Base-by-base conservation (phyloP, 495 filamentous ascomycete species). In the Penicillium flavigenum region DNA sequence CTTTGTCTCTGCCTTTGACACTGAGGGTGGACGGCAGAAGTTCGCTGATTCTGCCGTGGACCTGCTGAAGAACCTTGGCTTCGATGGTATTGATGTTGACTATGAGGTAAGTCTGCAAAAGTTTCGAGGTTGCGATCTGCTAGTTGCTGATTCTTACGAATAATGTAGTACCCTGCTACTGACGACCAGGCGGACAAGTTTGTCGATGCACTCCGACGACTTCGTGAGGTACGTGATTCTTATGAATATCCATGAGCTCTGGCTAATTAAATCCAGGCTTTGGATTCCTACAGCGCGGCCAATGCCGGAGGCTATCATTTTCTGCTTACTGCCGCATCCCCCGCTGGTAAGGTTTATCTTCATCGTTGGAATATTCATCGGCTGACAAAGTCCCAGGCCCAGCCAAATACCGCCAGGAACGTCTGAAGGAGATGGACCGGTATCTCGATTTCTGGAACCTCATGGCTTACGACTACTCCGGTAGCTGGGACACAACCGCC, bases 401-500 rank as follows among this genome's bases (percentile, higher is more conserved):
- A 1, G 53, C 66, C 9, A 83, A 91, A 66, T 90, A 89, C 68
- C 64, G 80, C 29, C 76, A 81, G 43, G 63, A 92, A 41, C 72
- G 82, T 22, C 67, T 93, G 4, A 41, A 62, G 0, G 77, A 72
- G 10, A 91, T 94, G 84, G 82, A 89, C 60, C 66, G 66, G 45
- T 84, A 82, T 48, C 70, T 93, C 7, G 90, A 96, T 54, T 75
- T 72, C 45, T 79, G 78, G 75, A 88, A 95, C 64, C 72, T 96
- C 19, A 92, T 93, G 88, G 86, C 85, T 12, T 90, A 91, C 59
- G 87, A 90, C 66, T 90, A 85, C 59, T 78, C 85, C 12, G 86
- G 88, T 49, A 79, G 79, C 29, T 96, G 89, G 90, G 86, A 88
- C 59, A 62, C 73, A 8, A 70, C 72, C 6, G 77, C 88, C 24